phyloP scores from a whole-genome alignment of 768 basidiomycete species.

The Suillus placidus region DNA sequence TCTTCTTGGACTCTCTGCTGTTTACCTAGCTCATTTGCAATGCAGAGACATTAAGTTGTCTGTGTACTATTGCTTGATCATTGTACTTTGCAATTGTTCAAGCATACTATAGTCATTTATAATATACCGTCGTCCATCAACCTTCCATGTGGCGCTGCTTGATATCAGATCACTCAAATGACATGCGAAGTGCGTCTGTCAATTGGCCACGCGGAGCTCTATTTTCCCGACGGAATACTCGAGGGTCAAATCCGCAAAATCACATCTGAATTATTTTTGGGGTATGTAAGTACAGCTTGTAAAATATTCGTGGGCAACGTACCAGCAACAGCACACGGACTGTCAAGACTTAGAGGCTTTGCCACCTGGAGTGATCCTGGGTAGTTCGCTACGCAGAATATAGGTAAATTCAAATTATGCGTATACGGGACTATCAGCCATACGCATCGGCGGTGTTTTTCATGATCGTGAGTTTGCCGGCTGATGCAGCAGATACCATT shows the following conservation, averaged over 20 bases:
- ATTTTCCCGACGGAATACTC: neutral
- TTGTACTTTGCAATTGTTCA: neutral
- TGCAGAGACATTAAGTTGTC: constrained; percentile 8
- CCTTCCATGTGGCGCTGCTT: neutral
- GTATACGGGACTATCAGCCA: constrained; percentile 3
- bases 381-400: constrained; percentile 22
- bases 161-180: neutral
- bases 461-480: constrained; percentile 93
- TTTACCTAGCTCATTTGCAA: constrained; percentile 11
- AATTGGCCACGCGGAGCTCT: neutral
- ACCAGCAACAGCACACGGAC: neutral
- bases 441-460: constrained; percentile 53
- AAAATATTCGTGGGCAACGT: neutral
- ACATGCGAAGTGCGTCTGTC: neutral
- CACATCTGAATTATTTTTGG: constrained; percentile 6
- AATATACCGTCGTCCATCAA: constrained; percentile 3
- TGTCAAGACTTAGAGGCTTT: constrained; percentile 1
- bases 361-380: constrained; percentile 9
- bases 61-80: constrained; percentile 5
- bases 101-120: constrained; percentile 6
- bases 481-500: constrained; percentile 86
- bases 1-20: constrained; percentile 21
- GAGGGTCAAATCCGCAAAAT: neutral
- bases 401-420: constrained; percentile 5
- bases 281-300: neutral